Conservation (phyloP, 1,139 yeast genomes). For the Debaryomyces sp. region DNA sequence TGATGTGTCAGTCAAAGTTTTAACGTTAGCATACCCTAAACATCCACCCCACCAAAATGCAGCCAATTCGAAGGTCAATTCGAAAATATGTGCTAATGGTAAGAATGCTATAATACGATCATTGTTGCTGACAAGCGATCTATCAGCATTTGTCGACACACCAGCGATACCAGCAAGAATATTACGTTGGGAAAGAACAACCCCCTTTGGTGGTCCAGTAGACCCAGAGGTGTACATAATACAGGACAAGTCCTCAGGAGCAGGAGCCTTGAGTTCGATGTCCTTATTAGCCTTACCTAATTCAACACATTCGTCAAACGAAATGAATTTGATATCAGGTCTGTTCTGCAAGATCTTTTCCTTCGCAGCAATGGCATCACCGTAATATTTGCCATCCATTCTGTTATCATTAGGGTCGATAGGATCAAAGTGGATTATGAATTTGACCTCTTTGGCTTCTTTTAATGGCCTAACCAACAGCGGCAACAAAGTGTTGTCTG, state of each 20-base stretch:
- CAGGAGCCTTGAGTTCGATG: slow-evolving; percentile 51
- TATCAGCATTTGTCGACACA: slow-evolving; percentile 63
- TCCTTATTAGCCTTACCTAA: slow-evolving; percentile 56
- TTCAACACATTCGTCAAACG: slow-evolving; percentile 65
- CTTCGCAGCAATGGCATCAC: slow-evolving; percentile 57
- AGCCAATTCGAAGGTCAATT: slow-evolving; percentile 81
- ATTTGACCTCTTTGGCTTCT: slow-evolving; percentile 62
- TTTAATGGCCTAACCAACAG: slow-evolving; percentile 73
- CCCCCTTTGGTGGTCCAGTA: slow-evolving; percentile 98
- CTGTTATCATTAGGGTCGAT: slow-evolving; percentile 67
- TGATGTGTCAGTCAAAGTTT: slow-evolving; percentile 83
- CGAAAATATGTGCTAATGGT: slow-evolving; percentile 96
- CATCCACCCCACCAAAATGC: slow-evolving; percentile 88
- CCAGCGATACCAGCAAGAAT: slow-evolving; percentile 87
- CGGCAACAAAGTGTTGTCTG: slow-evolving; percentile 73
- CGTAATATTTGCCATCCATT: slow-evolving; percentile 58
- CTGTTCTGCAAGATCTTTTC: slow-evolving; percentile 61
- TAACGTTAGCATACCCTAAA: slow-evolving; percentile 90
- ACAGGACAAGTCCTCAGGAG: slow-evolving; percentile 78
- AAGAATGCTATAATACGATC: slow-evolving; percentile 85
- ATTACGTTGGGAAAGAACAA: slow-evolving; percentile 76
- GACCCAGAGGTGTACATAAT: slow-evolving; percentile 99
- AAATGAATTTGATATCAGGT: slow-evolving; percentile 74
- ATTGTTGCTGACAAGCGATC: slow-evolving; percentile 48
- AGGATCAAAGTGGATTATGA: slow-evolving; percentile 69